phyloP scores from a whole-genome alignment of 2,329 filamentous ascomycete species.

The Aspergillus carbonarius region DNA sequence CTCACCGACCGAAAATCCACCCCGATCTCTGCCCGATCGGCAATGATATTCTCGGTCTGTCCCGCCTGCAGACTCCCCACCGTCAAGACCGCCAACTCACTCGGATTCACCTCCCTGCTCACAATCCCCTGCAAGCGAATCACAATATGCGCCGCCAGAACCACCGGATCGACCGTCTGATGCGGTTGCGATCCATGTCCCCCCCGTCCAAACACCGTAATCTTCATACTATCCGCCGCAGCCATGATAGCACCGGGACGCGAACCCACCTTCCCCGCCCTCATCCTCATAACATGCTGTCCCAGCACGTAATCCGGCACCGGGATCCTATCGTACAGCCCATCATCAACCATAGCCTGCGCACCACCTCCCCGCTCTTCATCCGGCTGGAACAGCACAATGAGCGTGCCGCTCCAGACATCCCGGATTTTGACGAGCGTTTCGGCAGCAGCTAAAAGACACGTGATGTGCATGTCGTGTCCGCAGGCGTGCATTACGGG shows the following conservation, averaged over 20 bases:
- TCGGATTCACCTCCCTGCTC: slow-evolving; percentile 53
- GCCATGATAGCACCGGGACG: slow-evolving; percentile 44
- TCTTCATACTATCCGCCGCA: slow-evolving; percentile 47
- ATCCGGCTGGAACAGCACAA: slow-evolving; percentile 66
- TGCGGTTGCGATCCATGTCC: slow-evolving; percentile 60
- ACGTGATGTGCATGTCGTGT: slow-evolving; percentile 61
- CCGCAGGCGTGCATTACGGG: slow-evolving; percentile 63
- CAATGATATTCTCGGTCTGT: slow-evolving; percentile 61
- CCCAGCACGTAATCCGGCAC: slow-evolving; percentile 58
- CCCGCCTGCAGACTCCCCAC: slow-evolving; percentile 60
- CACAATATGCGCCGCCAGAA: slow-evolving; percentile 58
- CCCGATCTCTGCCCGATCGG: slow-evolving; percentile 54
- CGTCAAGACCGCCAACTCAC: slow-evolving; percentile 58
- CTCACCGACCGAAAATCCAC: slow-evolving; percentile 55
- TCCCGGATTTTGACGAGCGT: slow-evolving; percentile 47
- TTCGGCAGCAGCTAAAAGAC: slow-evolving; percentile 55
- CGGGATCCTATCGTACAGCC: slow-evolving; percentile 54
- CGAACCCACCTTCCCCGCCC: slow-evolving; percentile 42
- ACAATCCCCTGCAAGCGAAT: slow-evolving; percentile 61
- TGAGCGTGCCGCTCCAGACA: slow-evolving; percentile 61
- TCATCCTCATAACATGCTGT: slow-evolving; percentile 55
- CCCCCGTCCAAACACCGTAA: slow-evolving; percentile 59
- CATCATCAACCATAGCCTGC: slow-evolving; percentile 61
- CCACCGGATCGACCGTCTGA: slow-evolving; percentile 57
- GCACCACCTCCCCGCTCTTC: slow-evolving; percentile 66